Percentiles rank a stretch among this genome's conserved stretches.
Conservation (phyloP, 78 protist species). For the Dictyostelium discoideum region DNA sequence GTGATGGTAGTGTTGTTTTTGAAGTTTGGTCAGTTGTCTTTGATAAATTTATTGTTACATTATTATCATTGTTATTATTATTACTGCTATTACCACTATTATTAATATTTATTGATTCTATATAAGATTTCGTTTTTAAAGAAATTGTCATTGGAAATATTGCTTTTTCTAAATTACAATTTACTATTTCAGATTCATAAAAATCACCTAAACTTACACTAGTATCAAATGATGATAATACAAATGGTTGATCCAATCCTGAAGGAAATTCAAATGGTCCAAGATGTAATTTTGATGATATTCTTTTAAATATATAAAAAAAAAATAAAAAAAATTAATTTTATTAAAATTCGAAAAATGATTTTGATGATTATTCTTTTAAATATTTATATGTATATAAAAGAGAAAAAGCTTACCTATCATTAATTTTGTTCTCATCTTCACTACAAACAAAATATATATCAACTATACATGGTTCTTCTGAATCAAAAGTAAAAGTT, state of each 20-base stretch:
- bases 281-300: conserved; percentile 19
- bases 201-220: conserved; percentile 22
- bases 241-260: conserved; percentile 52
- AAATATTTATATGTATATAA: too few species aligned
- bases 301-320: background rate
- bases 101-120: background rate
- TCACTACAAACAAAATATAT: conserved; percentile 30
- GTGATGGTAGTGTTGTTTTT: background rate
- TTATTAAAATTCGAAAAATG: too few species aligned
- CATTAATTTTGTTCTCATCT: background rate
- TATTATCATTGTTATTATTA: background rate
- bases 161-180: conserved; percentile 36
- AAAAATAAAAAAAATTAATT: too few species aligned
- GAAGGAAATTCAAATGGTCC: conserved; percentile 50
- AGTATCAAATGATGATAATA: conserved; percentile 7
- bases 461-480: conserved; percentile 54
- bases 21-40: background rate
- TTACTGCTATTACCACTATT: background rate
- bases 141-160: conserved; percentile 46
- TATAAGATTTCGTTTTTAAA: conserved; percentile 20
- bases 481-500: conserved; percentile 49
- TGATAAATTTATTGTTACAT: background rate
- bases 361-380: too few species aligned
- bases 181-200: background rate
- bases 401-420: background rate